These are phyloP conservation scores for Geotrichum fermentans DNA, from an alignment of 1,139 yeast species.

Conservation along the genomic window DNA sequence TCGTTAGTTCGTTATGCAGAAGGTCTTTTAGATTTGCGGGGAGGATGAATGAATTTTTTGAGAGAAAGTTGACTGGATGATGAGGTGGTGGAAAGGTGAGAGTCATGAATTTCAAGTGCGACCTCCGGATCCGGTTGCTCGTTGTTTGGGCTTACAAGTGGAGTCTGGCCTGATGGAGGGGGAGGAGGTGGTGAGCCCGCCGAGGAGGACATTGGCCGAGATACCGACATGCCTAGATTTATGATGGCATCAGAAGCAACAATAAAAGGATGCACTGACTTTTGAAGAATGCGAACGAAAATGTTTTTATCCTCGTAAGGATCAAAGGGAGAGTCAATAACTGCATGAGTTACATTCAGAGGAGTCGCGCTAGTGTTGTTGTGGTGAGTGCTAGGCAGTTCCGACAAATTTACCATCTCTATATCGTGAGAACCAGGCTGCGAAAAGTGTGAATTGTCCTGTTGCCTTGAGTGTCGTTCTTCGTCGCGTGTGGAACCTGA, in stretches of 20 bases:
- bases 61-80: not conserved
- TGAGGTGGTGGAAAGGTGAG: no score
- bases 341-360: constrained; percentile 5
- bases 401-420: not conserved
- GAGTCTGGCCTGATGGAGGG: no score
- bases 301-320: constrained; percentile 4
- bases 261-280: constrained; percentile 10
- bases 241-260: constrained; percentile 16
- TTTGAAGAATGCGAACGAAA: constrained; percentile 3
- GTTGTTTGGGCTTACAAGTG: no score
- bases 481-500: not conserved
- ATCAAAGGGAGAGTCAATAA: constrained; percentile 12
- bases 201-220: constrained; percentile 13
- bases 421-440: not conserved
- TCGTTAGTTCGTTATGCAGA: not conserved
- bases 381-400: no score
- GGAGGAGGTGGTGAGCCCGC: no score
- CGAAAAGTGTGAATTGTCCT: not conserved
- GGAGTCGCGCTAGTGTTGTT: not conserved
- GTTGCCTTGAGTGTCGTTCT: not conserved
- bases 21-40: not conserved
- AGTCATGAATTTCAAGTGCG: no score
- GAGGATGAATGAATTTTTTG: constrained; percentile 2
- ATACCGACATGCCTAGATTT: constrained; percentile 14
- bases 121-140: no score